Percentiles rank a stretch among this genome's conserved stretches.
These are phyloP conservation scores for Aspergillus arachidicola DNA, from an alignment of 2,329 filamentous ascomycete species.

Conservation along the genomic window DNA sequence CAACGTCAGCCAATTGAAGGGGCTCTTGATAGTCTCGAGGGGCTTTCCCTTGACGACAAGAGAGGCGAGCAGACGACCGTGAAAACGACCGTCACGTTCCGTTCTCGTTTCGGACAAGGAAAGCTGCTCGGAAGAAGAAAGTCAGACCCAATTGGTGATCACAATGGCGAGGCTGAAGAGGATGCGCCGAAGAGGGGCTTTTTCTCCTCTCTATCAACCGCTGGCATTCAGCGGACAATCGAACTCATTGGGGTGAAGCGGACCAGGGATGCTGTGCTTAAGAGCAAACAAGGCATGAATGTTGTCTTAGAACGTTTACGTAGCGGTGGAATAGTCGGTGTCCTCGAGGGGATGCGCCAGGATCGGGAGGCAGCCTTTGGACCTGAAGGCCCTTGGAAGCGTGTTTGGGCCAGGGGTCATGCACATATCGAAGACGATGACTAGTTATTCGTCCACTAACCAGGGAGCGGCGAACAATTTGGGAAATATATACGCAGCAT, in stretches of 20 bases:
- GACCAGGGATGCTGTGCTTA: conserved; percentile 62
- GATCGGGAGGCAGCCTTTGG: conserved; percentile 54
- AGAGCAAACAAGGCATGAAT: conserved; percentile 68
- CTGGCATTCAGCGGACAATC: conserved; percentile 64
- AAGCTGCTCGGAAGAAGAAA: conserved; percentile 51
- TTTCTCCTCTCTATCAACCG: conserved; percentile 61
- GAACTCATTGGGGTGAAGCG: conserved; percentile 64
- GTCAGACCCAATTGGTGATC: conserved; percentile 36
- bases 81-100: conserved; percentile 63
- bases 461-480: conserved; percentile 2
- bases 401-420: conserved; percentile 39
- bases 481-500: conserved; percentile 22
- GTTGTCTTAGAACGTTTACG: conserved; percentile 66
- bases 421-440: conserved; percentile 32
- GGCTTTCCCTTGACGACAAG: conserved; percentile 40
- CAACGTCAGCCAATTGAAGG: conserved; percentile 45
- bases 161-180: conserved; percentile 50
- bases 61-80: conserved; percentile 57
- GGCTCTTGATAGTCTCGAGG: conserved; percentile 24
- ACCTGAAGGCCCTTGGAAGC: conserved; percentile 45
- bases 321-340: conserved; percentile 66
- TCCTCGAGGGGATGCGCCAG: conserved; percentile 70
- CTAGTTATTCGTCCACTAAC: conserved; percentile 12
- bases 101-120: conserved; percentile 62
- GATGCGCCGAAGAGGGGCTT: conserved; percentile 58